phyloP scores from a whole-genome alignment of 257 asterid species.

The Penstemon eatonii region DNA sequence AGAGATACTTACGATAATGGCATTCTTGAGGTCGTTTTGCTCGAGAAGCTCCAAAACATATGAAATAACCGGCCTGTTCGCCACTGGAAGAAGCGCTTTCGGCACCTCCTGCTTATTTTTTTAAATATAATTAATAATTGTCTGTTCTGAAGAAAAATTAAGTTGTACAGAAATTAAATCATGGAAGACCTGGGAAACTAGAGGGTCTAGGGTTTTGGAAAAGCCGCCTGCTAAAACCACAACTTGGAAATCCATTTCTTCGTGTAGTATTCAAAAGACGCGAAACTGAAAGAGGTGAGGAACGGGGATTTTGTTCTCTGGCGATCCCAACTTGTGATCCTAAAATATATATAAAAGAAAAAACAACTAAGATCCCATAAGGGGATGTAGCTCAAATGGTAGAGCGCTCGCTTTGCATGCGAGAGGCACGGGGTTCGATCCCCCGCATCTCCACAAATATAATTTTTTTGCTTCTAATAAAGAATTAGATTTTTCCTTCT shows the following conservation, averaged over 20 bases:
- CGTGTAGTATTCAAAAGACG: no score
- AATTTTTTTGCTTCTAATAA: background rate
- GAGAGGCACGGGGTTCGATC: constrained; percentile 89
- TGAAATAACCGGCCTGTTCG: constrained; percentile 79
- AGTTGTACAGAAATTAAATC: background rate
- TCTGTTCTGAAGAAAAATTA: background rate
- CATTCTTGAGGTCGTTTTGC: constrained; percentile 66
- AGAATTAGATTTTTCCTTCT: no score
- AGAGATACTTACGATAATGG: constrained; percentile 61
- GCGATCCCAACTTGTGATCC: background rate
- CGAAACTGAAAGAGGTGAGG: no score
- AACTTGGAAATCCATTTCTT: constrained; percentile 81
- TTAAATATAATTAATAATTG: background rate
- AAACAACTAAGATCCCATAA: no score
- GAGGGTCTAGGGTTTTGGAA: constrained; percentile 78
- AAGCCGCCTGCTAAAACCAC: constrained; percentile 94
- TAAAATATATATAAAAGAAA: background rate
- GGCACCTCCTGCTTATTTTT: constrained; percentile 71
- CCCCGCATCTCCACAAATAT: constrained; percentile 52
- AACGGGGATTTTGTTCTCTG: no score
- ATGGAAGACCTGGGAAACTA: constrained; percentile 69
- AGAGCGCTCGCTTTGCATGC: constrained; percentile 94
- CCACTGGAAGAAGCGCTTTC: constrained; percentile 82
- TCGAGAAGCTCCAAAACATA: constrained; percentile 88
- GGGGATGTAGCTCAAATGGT: constrained; percentile 93